phyloP scores from a whole-genome alignment of 768 basidiomycete species.

The Gloeopeniophorella convolvens region DNA sequence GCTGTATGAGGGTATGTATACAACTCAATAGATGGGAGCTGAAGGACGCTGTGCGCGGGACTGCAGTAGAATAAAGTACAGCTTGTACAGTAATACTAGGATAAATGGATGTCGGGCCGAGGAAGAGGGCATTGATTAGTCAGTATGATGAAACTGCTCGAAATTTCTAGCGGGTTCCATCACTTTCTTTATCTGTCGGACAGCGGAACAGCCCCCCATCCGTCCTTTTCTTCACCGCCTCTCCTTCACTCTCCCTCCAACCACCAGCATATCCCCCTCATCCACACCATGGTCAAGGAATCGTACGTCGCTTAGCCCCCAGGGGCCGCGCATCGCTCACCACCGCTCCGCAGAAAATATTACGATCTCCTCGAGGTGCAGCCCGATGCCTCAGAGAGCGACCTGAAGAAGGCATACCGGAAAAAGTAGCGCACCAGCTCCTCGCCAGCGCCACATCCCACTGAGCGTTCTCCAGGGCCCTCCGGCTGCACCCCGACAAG shows the following conservation, averaged over 20 bases:
- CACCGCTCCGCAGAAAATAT: conserved; percentile 53
- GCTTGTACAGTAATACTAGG: no score
- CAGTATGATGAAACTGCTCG: conserved; percentile 23
- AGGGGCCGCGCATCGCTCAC: conserved; percentile 2
- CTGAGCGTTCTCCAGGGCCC: conserved; percentile 45
- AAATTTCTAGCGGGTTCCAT: conserved; percentile 36
- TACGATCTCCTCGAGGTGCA: conserved; percentile 89
- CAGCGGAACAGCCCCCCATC: conserved; percentile 8
- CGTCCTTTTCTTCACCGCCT: conserved; percentile 12
- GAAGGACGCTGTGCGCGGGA: no score
- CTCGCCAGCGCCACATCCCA: neutral
- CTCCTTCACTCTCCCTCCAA: conserved; percentile 10
- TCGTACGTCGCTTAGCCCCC: conserved; percentile 36
- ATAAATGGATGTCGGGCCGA: neutral
- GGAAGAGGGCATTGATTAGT: conserved; percentile 11
- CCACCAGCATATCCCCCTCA: conserved; percentile 13
- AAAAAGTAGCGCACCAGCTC: conserved; percentile 58
- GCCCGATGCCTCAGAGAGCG: conserved; percentile 70
- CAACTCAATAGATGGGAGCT: no score
- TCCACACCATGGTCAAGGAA: conserved; percentile 58
- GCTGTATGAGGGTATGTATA: no score
- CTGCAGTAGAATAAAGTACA: no score
- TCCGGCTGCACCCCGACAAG: conserved; percentile 87
- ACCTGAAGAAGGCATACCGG: conserved; percentile 93
- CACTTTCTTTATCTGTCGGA: conserved; percentile 26